Percentiles rank a stretch among this genome's conserved stretches.
Conservation (phyloP, 306 rosid species). For the Oemleria cerasiformis region DNA sequence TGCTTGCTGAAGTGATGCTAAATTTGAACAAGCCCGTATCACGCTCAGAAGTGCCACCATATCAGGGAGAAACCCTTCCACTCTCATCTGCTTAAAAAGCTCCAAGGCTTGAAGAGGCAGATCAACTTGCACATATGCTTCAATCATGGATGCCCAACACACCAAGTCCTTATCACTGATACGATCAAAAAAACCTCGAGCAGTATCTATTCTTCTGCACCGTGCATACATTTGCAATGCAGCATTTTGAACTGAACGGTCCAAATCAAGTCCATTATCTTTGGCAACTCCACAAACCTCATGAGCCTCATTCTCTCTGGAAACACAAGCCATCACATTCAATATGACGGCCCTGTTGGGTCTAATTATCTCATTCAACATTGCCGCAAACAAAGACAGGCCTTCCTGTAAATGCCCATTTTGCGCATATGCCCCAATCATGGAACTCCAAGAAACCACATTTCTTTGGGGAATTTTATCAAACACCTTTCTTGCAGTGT, state of each 20-base stretch:
- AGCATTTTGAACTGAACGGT: constrained; percentile 33
- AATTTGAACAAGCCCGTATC: constrained; percentile 35
- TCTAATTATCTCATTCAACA: constrained; percentile 26
- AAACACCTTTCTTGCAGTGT: constrained; percentile 31
- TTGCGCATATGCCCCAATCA: constrained; percentile 35
- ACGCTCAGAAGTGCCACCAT: constrained; percentile 35
- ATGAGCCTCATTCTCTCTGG: constrained; percentile 32
- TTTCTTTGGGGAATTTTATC: constrained; percentile 30
- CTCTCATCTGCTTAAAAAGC: constrained; percentile 31
- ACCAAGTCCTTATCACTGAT: constrained; percentile 44
- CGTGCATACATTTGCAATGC: constrained; percentile 48
- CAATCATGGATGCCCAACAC: constrained; percentile 48
- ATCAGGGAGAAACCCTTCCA: constrained; percentile 26
- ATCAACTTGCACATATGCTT: constrained; percentile 32
- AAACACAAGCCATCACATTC: constrained; percentile 39
- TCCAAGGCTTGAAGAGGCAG: constrained; percentile 36
- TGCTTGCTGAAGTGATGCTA: constrained; percentile 39
- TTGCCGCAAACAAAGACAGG: constrained; percentile 19
- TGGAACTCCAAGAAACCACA: constrained; percentile 47
- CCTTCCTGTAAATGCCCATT: constrained; percentile 26
- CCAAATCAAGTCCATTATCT: constrained; percentile 18
- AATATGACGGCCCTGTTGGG: constrained; percentile 38
- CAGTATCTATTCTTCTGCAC: constrained; percentile 33
- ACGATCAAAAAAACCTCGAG: constrained; percentile 30
- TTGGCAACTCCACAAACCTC: constrained; percentile 13